phyloP scores from a whole-genome alignment of 805 yeast genomes.

The Barnettozyma botsteinii region DNA sequence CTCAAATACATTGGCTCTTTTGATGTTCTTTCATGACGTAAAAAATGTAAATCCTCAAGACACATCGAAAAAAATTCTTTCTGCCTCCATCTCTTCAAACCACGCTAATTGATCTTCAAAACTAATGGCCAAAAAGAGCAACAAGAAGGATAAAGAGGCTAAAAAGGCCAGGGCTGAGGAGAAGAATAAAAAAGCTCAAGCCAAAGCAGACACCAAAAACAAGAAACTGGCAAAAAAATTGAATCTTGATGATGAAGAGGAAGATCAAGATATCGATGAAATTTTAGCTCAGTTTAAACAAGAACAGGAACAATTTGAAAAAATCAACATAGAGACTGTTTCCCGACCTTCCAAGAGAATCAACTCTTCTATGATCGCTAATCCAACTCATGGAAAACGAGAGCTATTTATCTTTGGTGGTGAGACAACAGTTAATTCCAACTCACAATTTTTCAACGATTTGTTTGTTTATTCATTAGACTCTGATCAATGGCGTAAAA shows the following conservation, averaged over 20 bases:
- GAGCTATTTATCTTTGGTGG: conserved; percentile 91
- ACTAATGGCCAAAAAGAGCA: conserved; percentile 83
- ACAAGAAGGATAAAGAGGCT: conserved; percentile 84
- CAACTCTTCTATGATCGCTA: conserved; percentile 69
- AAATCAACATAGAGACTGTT: conserved; percentile 55
- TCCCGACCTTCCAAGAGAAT: conserved; percentile 62
- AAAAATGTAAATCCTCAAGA: not conserved
- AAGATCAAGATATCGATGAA: conserved; percentile 81
- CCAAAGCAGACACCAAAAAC: conserved; percentile 68
- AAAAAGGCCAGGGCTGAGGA: conserved; percentile 84
- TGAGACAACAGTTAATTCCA: conserved; percentile 49
- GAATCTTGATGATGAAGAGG: conserved; percentile 80
- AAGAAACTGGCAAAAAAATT: conserved; percentile 70
- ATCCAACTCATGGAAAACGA: conserved; percentile 66
- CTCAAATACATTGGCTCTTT: too few relatives aligned
- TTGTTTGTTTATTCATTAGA: conserved; percentile 67
- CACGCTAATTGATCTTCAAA: too few relatives aligned
- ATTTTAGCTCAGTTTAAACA: conserved; percentile 69
- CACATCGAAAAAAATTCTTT: not conserved
- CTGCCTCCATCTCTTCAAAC: not conserved
- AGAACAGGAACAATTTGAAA: conserved; percentile 75
- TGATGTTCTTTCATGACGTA: not conserved
- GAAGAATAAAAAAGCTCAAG: conserved; percentile 68
- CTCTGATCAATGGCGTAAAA: conserved; percentile 73
- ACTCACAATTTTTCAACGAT: conserved; percentile 76